phyloP scores from a whole-genome alignment of 139 green algal species.

The Chloropicon primus region DNA sequence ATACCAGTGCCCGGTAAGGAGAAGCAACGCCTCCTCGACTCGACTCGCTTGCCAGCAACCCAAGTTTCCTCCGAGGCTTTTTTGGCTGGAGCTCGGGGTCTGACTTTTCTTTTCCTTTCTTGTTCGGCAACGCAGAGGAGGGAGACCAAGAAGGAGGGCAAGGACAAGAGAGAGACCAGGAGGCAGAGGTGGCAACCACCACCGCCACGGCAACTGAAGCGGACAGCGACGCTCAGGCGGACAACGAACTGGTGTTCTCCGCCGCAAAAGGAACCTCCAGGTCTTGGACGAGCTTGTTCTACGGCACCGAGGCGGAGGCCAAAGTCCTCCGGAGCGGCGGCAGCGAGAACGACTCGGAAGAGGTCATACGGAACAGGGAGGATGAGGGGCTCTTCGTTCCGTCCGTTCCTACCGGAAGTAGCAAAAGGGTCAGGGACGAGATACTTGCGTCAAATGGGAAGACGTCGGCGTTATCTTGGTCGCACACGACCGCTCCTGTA shows the following conservation, averaged over 20 bases:
- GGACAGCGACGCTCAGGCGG: neutral
- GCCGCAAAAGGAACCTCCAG: neutral
- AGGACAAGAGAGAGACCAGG: too few relatives aligned
- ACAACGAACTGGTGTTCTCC: neutral
- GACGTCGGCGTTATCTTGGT: neutral
- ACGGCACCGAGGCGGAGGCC: neutral
- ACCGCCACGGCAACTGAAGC: neutral
- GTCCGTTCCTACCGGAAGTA: neutral
- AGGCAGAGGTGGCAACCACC: too few relatives aligned
- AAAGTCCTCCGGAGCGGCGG: neutral
- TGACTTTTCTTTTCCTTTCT: too few relatives aligned
- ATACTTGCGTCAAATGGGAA: neutral
- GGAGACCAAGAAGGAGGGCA: neutral
- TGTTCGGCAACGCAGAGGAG: too few relatives aligned
- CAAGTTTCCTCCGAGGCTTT: too few relatives aligned
- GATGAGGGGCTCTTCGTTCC: neutral
- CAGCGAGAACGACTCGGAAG: neutral
- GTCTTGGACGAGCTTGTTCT: neutral
- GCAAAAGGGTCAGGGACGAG: neutral
- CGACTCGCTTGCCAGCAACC: too few relatives aligned
- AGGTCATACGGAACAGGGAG: neutral
- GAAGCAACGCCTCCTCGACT: too few relatives aligned
- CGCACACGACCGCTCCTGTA: neutral
- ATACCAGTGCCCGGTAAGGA: too few relatives aligned
- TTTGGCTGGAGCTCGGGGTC: too few relatives aligned